Evolutionary conservation across 1,284 basidiomycete species (phyloP), one percentile per base, ranked within the genome.

Genomic region (Xerocomus alliaceus): DNA sequence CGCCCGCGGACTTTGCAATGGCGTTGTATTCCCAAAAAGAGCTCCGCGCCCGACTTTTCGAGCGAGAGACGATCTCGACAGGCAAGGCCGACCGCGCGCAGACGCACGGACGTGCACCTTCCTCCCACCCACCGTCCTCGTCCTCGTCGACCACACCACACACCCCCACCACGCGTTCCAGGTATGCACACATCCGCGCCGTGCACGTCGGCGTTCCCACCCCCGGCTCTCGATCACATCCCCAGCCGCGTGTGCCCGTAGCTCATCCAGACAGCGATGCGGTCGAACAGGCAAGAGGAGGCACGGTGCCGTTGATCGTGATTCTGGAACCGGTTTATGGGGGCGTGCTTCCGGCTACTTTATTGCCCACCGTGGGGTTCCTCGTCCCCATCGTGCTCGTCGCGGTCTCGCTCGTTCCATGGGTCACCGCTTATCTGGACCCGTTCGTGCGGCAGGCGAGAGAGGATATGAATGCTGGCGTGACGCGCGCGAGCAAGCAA

Each of bases 291-390:
- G 56, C 34, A 72, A 32, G 57, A 35, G 56, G 5, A 3, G 10
- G 9, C 4, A 35, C 55, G 8, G 80, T 88, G 2, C 79, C 83
- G 3, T 81, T 89, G 64, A 73, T 81, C 53, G 65, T 90, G 20
- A 74, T 79, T 17, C 68, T 91, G 39, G 89, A 91, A 64, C 89
- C 86, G 26, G 74, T 87, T 1, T 78, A 84, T 56, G 68, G 85
- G 31, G 86, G 85, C n/a, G 75, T 86, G 24, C 72, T 91, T 22
- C 89, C 89, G 2, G 78, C 78, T 12, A 83, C 86, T 0, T 69
- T 89, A 8, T 47, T 84, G 2, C 85, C 87, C 13, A 78, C 81
- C 17, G 55, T 83, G 9, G 60, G 65, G 31, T 68, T 78, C 51
- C 70, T 84, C 28, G 46, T 81, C 24, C 62, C 69, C 32, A 65